Percentiles rank a stretch among this genome's conserved stretches.
phyloP scores from a whole-genome alignment of 352 stramenopile species.

The Globisporangium carolinianum region DNA sequence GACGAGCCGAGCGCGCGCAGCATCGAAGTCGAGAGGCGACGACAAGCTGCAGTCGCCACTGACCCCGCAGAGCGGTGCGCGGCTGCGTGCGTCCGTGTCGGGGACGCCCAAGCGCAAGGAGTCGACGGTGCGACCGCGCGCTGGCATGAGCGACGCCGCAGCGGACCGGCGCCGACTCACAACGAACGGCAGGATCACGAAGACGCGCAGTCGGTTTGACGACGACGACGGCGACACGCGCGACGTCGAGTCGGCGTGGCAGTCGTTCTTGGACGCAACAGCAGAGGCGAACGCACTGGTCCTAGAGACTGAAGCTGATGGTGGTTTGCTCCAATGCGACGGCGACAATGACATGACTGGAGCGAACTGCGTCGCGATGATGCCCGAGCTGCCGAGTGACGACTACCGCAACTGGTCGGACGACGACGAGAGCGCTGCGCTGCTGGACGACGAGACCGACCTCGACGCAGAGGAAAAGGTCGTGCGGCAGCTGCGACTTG shows the following conservation, averaged over 20 bases:
- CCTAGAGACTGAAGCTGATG: too few species aligned
- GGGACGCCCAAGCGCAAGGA: slow-evolving; percentile 11
- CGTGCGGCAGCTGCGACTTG: slow-evolving; percentile 4
- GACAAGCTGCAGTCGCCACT: not conserved
- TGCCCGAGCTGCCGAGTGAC: slow-evolving; percentile 5
- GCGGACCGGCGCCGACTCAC: slow-evolving; percentile 11
- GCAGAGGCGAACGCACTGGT: not conserved
- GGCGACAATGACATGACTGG: too few species aligned
- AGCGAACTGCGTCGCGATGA: not conserved
- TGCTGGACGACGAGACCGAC: slow-evolving; percentile 5
- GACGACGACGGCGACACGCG: slow-evolving; percentile 52
- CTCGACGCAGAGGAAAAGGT: slow-evolving; percentile 7
- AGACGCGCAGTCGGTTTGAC: slow-evolving; percentile 13
- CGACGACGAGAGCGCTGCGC: slow-evolving; percentile 5
- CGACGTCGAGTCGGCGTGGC: slow-evolving; percentile 56
- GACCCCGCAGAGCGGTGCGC: slow-evolving; percentile 1
- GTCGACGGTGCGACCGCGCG: slow-evolving; percentile 1
- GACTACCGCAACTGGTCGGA: slow-evolving; percentile 30
- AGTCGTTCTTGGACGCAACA: slow-evolving; percentile 45
- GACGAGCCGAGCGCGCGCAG: not conserved
- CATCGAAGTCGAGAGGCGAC: not conserved
- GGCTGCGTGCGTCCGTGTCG: slow-evolving; percentile 9
- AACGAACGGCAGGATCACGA: slow-evolving; percentile 5
- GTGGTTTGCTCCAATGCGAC: too few species aligned
- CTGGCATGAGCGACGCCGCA: not conserved